phyloP scores from a whole-genome alignment of 2,329 filamentous ascomycete species.

The Falciphora oryzae region DNA sequence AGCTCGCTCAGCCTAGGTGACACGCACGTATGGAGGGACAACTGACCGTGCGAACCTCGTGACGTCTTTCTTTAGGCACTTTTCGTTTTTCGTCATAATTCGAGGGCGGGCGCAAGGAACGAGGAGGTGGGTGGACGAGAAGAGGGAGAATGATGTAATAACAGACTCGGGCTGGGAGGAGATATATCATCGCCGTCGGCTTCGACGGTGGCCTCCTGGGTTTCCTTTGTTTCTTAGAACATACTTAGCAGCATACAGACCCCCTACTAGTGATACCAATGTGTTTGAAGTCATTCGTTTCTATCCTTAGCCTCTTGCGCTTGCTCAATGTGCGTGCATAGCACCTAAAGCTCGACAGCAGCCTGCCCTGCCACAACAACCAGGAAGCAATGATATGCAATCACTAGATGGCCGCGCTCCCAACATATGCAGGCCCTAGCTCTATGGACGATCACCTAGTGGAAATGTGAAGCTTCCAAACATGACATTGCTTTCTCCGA shows the following conservation, averaged over 20 bases:
- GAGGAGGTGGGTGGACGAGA: not conserved
- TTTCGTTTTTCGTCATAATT: not conserved
- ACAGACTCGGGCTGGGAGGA: not conserved
- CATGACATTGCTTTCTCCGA: too few species aligned
- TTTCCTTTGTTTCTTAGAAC: not conserved
- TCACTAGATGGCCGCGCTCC: too few species aligned
- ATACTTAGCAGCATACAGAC: not conserved
- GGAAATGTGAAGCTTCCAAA: too few species aligned
- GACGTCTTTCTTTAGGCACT: not conserved
- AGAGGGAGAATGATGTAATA: not conserved
- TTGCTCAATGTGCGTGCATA: too few species aligned
- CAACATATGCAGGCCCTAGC: too few species aligned
- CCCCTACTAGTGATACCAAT: not conserved
- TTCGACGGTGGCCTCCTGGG: not conserved
- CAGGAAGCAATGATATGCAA: too few species aligned
- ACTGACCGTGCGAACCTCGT: not conserved
- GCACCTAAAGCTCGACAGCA: too few species aligned
- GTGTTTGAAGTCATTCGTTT: not conserved
- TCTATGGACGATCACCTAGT: too few species aligned
- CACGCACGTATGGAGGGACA: conserved; percentile 43
- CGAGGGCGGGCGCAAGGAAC: not conserved
- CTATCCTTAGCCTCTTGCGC: not conserved
- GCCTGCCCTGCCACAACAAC: too few species aligned
- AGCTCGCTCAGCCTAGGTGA: conserved; percentile 43
- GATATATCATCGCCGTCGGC: not conserved